These are phyloP conservation scores for Cryptococcus sp. DNA, from an alignment of 1,284 basidiomycete species.

Conservation along the genomic window DNA sequence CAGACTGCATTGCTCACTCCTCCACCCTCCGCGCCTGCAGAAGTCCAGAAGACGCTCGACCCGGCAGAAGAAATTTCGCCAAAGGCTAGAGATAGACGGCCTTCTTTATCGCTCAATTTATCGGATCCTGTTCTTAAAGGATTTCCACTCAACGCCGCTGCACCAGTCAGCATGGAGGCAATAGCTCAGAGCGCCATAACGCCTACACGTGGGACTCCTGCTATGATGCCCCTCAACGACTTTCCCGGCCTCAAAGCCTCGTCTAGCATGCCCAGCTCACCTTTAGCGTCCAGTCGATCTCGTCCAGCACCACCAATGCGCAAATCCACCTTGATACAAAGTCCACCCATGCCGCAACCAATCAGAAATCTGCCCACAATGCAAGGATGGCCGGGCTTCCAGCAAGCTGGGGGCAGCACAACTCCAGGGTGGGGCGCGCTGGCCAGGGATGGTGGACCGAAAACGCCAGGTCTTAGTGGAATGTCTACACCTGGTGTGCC, in stretches of 20 bases:
- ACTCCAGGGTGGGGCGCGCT: constrained; percentile 44
- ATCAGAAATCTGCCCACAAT: constrained; percentile 51
- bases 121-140: constrained; percentile 6
- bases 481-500: constrained; percentile 22
- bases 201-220: constrained; percentile 3
- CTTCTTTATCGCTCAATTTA: constrained; percentile 11
- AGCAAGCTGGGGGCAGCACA: constrained; percentile 1
- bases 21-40: constrained; percentile 6
- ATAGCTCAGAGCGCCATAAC: background rate
- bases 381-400: constrained; percentile 16
- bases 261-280: constrained; percentile 7
- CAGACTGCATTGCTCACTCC: constrained; percentile 6
- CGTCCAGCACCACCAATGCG: constrained; percentile 30
- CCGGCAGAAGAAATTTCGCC: background rate
- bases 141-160: no score
- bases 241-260: constrained; percentile 2
- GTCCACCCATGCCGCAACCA: constrained; percentile 51
- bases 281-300: constrained; percentile 6
- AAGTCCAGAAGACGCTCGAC: background rate
- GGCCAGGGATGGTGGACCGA: constrained; percentile 38
- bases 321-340: constrained; percentile 42
- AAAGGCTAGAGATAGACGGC: constrained; percentile 5
- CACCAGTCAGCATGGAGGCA: background rate
- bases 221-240: background rate
- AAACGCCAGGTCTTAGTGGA: constrained; percentile 28